Percentiles rank a stretch among this genome's conserved stretches.
Conservation (phyloP, 1,284 basidiomycete genomes). For the Papiliotrema flavescens region DNA sequence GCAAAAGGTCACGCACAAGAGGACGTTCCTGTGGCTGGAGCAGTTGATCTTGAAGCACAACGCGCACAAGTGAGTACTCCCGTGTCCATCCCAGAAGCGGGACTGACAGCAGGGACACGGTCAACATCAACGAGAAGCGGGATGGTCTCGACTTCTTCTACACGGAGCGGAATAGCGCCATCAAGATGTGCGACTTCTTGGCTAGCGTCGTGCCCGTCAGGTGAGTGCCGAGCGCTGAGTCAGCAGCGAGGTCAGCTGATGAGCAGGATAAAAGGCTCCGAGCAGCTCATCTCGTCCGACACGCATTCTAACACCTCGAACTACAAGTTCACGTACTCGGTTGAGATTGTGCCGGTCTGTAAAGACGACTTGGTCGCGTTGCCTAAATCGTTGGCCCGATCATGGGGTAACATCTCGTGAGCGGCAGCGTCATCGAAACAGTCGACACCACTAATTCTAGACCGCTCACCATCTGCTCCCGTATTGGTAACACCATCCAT, state of each 20-base stretch:
- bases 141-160: slow-evolving; percentile 99
- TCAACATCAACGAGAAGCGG: slow-evolving; percentile 84
- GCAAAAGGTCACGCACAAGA: slow-evolving; percentile 95
- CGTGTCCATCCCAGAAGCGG: neutral
- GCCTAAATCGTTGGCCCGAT: slow-evolving; percentile 73
- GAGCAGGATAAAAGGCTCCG: slow-evolving; percentile 77
- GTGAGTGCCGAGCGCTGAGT: slow-evolving; percentile 52
- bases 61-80: slow-evolving; percentile 67
- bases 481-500: slow-evolving; percentile 88
- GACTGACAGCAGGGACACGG: slow-evolving; percentile 71
- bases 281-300: slow-evolving; percentile 89
- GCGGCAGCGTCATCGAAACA: slow-evolving; percentile 9
- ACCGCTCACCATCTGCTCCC: slow-evolving; percentile 80
- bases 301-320: slow-evolving; percentile 89
- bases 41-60: slow-evolving; percentile 96
- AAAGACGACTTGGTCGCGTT: slow-evolving; percentile 96
- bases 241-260: neutral
- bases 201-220: slow-evolving; percentile 79
- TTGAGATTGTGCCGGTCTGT: slow-evolving; percentile 94
- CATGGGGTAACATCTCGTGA: slow-evolving; percentile 75
- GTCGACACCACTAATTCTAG: slow-evolving; percentile 27
- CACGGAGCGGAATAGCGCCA: slow-evolving; percentile 79
- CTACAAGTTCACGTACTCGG: slow-evolving; percentile 97
- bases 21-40: slow-evolving; percentile 96
- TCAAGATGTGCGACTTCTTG: slow-evolving; percentile 98